Conservation (phyloP, 78 protist species). For the Dictyostelium citrinum region DNA sequence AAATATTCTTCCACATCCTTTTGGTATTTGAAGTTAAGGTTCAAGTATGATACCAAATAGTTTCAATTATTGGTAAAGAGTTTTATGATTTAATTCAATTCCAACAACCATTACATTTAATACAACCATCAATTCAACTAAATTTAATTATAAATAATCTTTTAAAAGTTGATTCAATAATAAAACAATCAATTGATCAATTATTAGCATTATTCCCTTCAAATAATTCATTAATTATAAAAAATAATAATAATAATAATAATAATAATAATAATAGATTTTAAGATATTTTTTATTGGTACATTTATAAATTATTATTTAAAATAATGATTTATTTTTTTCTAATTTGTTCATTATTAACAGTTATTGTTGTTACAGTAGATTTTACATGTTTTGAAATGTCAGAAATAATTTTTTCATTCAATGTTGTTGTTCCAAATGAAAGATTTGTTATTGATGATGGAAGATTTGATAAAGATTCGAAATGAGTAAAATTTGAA, state of each 20-base stretch:
- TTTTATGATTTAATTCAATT: neutral
- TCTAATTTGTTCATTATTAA: neutral
- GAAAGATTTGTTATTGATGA: neutral
- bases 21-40: too few species aligned
- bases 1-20: too few species aligned
- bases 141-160: neutral
- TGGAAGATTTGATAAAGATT: neutral
- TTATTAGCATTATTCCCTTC: slow-evolving; percentile 35
- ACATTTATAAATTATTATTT: too few species aligned
- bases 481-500: neutral
- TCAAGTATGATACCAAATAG: too few species aligned
- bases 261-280: too few species aligned
- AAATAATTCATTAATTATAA: too few species aligned
- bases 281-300: too few species aligned
- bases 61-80: too few species aligned
- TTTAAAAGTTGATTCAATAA: slow-evolving; percentile 35
- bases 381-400: neutral
- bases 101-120: neutral
- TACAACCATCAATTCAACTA: neutral
- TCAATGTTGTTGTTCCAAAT: neutral
- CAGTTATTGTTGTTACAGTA: neutral
- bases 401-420: neutral
- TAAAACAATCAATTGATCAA: slow-evolving; percentile 66
- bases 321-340: too few species aligned
- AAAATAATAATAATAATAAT: too few species aligned